Conservation (phyloP, 768 basidiomycete species). For the Suillus lakei region DNA sequence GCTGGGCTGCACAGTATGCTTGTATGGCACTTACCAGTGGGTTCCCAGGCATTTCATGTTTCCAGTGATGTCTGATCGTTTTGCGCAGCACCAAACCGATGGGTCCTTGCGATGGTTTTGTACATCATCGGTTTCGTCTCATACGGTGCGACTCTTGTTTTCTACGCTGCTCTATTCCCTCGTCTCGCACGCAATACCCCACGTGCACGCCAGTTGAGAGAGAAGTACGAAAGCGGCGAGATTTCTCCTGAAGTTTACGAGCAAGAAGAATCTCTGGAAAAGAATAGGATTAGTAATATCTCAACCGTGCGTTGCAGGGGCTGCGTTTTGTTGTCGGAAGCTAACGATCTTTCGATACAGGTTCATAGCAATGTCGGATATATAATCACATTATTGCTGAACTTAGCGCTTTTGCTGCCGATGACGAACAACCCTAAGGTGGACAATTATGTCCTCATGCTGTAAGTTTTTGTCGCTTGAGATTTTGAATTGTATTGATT, state of each 20-base stretch:
- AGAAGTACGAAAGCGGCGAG: slow-evolving; percentile 62
- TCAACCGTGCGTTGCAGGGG: slow-evolving; percentile 59
- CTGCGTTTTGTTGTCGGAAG: neutral
- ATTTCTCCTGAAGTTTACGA: slow-evolving; percentile 69
- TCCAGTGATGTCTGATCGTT: neutral
- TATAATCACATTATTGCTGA: slow-evolving; percentile 64
- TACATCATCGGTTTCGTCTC: slow-evolving; percentile 82
- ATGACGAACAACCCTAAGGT: slow-evolving; percentile 56
- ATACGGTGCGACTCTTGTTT: slow-evolving; percentile 82
- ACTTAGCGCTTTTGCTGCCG: slow-evolving; percentile 73
- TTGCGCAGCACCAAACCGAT: slow-evolving; percentile 60
- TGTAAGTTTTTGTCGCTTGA: slow-evolving; percentile 49
- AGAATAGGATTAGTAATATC: slow-evolving; percentile 85
- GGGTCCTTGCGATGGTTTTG: slow-evolving; percentile 77
- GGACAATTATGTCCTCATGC: slow-evolving; percentile 73
- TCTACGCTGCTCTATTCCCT: slow-evolving; percentile 80
- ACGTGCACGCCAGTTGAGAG: slow-evolving; percentile 58
- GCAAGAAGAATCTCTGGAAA: slow-evolving; percentile 76
- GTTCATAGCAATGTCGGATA: slow-evolving; percentile 81
- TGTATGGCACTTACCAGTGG: slow-evolving; percentile 74
- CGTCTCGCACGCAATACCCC: slow-evolving; percentile 80
- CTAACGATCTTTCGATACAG: slow-evolving; percentile 37
- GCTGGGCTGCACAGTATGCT: slow-evolving; percentile 83
- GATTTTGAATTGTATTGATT: neutral
- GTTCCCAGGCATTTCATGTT: slow-evolving; percentile 19